Conservation (phyloP, 441 rosid genomes). For the Croton setiger region DNA sequence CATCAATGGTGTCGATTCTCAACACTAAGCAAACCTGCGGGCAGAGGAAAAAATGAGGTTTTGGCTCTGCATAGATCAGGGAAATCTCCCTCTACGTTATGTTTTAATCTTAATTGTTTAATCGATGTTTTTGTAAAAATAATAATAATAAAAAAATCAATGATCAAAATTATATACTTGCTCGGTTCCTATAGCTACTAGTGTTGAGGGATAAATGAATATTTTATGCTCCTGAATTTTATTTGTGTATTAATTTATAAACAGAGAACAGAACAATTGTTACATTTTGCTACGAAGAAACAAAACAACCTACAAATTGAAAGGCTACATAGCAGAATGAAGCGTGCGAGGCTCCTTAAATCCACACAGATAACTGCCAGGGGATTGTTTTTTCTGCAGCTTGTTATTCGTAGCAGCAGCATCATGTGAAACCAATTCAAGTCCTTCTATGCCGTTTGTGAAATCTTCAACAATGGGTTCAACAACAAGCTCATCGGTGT, state of each 20-base stretch:
- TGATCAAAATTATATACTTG: no score
- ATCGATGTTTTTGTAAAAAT: no score
- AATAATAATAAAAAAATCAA: no score
- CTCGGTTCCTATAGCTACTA: no score
- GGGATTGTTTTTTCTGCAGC: constrained; percentile 6
- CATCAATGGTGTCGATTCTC: no score
- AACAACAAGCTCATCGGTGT: constrained; percentile 17
- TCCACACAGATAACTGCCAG: constrained; percentile 50
- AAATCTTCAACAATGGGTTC: constrained; percentile 28
- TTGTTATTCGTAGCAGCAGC: neutral
- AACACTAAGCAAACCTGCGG: no score
- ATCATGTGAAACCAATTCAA: neutral
- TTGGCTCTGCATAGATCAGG: no score
- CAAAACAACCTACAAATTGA: neutral
- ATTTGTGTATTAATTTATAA: neutral
- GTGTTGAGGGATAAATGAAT: no score
- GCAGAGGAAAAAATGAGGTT: no score
- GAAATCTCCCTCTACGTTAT: no score
- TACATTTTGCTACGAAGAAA: neutral
- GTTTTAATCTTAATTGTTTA: no score
- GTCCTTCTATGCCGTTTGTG: constrained; percentile 25
- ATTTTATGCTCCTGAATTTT: neutral
- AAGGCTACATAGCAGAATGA: constrained; percentile 57
- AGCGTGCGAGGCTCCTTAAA: constrained; percentile 47
- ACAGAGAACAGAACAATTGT: neutral